A percentile compares a stretch with the other conserved stretches of the same genome.
These are phyloP conservation scores for Orbilia blumenaviensis DNA, from an alignment of 2,329 filamentous ascomycete species.

Conservation along the genomic window DNA sequence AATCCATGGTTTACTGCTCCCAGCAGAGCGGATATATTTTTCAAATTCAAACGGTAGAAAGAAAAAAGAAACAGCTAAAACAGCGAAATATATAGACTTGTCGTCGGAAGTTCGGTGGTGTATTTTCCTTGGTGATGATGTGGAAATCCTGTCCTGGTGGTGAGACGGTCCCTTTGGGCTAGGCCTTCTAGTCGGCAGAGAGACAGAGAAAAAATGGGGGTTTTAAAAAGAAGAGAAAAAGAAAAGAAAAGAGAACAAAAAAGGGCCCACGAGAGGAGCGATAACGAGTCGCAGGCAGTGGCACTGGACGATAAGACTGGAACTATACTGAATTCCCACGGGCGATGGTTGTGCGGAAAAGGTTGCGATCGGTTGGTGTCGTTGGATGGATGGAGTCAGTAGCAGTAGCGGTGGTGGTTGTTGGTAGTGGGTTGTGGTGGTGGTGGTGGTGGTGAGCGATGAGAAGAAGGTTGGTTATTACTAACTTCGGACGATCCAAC, in stretches of 20 bases:
- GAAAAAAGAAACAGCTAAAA: not conserved
- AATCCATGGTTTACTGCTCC: not conserved
- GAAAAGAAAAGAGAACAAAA: not conserved
- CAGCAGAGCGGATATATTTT: too few relatives aligned
- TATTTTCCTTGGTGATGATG: not conserved
- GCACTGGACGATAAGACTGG: not conserved
- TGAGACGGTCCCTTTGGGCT: too few relatives aligned
- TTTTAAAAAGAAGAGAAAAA: not conserved
- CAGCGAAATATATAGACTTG: not conserved
- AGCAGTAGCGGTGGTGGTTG: not conserved
- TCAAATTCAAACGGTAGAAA: not conserved
- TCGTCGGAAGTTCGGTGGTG: constrained; percentile 1
- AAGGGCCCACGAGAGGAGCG: not conserved
- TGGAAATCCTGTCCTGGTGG: not conserved
- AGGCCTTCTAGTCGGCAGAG: not conserved
- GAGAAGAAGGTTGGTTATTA: not conserved
- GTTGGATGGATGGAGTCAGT: not conserved
- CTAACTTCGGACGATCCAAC: not conserved
- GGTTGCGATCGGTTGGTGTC: too few relatives aligned
- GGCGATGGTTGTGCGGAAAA: not conserved
- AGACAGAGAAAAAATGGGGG: not conserved
- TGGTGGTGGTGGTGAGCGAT: not conserved
- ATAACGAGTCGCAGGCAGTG: not conserved
- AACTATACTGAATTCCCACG: not conserved
- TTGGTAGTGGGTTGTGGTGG: not conserved